phyloP scores from a whole-genome alignment of 176 grass and related monocot genomes.

The Bothriochloa decipiens region DNA sequence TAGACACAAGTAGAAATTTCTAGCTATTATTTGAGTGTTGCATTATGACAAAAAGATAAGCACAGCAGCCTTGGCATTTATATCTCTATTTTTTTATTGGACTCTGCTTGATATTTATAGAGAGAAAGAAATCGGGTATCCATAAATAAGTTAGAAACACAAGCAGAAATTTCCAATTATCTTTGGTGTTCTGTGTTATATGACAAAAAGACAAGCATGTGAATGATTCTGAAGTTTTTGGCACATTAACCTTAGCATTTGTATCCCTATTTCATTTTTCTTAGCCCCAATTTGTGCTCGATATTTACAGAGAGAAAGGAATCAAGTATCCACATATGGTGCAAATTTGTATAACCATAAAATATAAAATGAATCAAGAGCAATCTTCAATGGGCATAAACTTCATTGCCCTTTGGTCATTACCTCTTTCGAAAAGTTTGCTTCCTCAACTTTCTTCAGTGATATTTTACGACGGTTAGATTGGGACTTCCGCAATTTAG shows the following conservation, averaged over 20 bases:
- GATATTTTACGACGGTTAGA: constrained; percentile 71
- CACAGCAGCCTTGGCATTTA: not conserved
- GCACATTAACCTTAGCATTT: not conserved
- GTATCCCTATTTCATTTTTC: not conserved
- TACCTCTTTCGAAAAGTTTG: constrained; percentile 73
- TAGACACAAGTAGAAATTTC: not conserved
- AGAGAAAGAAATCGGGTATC: not conserved
- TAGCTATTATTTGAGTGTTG: not conserved
- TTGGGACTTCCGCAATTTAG: constrained; percentile 72
- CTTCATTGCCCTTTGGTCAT: no score
- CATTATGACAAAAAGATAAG: not conserved
- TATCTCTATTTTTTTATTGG: not conserved
- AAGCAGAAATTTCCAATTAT: not conserved
- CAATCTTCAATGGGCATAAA: not conserved
- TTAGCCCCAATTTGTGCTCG: not conserved
- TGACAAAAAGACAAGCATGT: constrained; percentile 5
- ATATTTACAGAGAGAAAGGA: not conserved
- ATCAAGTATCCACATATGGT: not conserved
- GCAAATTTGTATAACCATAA: not conserved
- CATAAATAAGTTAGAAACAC: not conserved
- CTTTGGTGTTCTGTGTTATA: not conserved
- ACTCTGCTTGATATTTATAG: constrained; percentile 1
- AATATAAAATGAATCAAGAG: constrained; percentile 35
- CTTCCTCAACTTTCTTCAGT: constrained; percentile 65
- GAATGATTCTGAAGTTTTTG: not conserved